phyloP scores from a whole-genome alignment of 345 rosid species.

The Linum tenue region DNA sequence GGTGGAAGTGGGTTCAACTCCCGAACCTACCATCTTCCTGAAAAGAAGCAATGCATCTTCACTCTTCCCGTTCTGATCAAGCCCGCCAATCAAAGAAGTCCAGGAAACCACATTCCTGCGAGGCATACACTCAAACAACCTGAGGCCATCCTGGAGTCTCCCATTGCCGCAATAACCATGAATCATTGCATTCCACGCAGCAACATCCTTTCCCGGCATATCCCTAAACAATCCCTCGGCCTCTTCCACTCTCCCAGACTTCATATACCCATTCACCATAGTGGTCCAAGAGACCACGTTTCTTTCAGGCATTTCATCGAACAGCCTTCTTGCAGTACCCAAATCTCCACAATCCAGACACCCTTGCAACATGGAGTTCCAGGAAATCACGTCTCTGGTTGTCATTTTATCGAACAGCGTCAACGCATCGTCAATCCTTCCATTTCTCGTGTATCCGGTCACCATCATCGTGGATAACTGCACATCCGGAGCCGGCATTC shows the following conservation, averaged over 20 bases:
- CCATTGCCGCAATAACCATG: slow-evolving; percentile 50
- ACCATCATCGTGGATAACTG: slow-evolving; percentile 54
- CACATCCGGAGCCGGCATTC: slow-evolving; percentile 31
- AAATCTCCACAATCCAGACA: slow-evolving; percentile 56
- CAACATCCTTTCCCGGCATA: slow-evolving; percentile 54
- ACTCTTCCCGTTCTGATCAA: slow-evolving; percentile 44
- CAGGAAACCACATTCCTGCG: slow-evolving; percentile 56
- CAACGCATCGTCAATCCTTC: slow-evolving; percentile 40
- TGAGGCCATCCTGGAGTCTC: slow-evolving; percentile 41
- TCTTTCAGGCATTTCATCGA: slow-evolving; percentile 58
- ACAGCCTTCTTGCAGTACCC: slow-evolving; percentile 30
- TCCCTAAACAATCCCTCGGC: slow-evolving; percentile 48
- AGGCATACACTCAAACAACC: slow-evolving; percentile 55
- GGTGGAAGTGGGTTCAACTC: slow-evolving; percentile 35
- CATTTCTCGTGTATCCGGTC: slow-evolving; percentile 23
- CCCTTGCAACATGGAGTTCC: slow-evolving; percentile 67
- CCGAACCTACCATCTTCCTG: slow-evolving; percentile 37
- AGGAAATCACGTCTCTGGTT: slow-evolving; percentile 41
- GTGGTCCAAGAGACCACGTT: slow-evolving; percentile 69
- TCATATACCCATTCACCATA: slow-evolving; percentile 56
- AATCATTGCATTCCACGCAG: slow-evolving; percentile 69
- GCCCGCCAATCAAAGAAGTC: slow-evolving; percentile 77
- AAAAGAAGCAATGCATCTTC: slow-evolving; percentile 43
- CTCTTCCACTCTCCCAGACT: slow-evolving; percentile 36
- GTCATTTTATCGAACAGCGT: slow-evolving; percentile 40